phyloP scores from a whole-genome alignment of 768 basidiomycete genomes.

The Rhodotorula graminis region DNA sequence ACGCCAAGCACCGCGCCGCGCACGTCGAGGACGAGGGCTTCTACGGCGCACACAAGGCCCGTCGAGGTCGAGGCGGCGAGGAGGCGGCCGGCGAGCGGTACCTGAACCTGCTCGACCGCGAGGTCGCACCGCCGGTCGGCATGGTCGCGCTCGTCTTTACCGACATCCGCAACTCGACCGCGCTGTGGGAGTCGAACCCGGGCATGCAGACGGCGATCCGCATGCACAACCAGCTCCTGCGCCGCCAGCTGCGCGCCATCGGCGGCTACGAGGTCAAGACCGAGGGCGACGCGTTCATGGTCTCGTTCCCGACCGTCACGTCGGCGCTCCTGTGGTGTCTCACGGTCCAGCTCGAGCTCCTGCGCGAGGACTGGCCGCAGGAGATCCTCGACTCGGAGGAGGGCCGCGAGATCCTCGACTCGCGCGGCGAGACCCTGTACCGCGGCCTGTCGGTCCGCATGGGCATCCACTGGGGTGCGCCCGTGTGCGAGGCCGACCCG shows the following conservation, averaged over 20 bases:
- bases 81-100: conserved; percentile 45
- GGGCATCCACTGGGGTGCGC: conserved; percentile 90
- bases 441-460: conserved; percentile 90
- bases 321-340: conserved; percentile 86
- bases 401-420: conserved; percentile 63
- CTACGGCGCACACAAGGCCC: conserved; percentile 48
- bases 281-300: conserved; percentile 99
- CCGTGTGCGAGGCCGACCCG: conserved; percentile 84
- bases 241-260: conserved; percentile 77
- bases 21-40: conserved; percentile 52
- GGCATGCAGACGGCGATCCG: conserved; percentile 93
- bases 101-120: conserved; percentile 57
- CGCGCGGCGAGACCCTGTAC: conserved; percentile 63
- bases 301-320: conserved; percentile 84
- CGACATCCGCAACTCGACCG: conserved; percentile 94
- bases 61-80: conserved; percentile 17
- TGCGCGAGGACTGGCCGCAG: conserved; percentile 80
- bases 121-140: conserved; percentile 77
- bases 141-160: conserved; percentile 93
- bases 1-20: conserved; percentile 38
- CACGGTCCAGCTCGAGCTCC: conserved; percentile 73
- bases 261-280: conserved; percentile 99
- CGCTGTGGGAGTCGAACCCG: conserved; percentile 89
- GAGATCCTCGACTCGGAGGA: conserved; percentile 91
- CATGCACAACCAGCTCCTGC: conserved; percentile 78